Evolutionary conservation across 148 eudicot species (phyloP), one percentile per base, ranked within the genome.

Genomic region (Fagopyrum tataricum): DNA sequence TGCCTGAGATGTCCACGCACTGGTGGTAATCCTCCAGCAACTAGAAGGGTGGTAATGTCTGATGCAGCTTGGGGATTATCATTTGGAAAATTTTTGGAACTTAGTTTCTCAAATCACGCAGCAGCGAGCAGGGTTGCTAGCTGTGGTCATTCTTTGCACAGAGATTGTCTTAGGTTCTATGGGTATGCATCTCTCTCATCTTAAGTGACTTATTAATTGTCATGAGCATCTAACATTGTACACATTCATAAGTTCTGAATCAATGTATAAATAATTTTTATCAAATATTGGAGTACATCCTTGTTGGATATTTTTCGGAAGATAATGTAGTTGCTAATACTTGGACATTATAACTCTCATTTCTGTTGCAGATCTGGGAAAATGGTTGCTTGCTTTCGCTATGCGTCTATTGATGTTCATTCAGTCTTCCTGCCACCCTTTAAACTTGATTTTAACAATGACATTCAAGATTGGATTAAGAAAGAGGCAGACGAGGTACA

Each of bases 1-100:
- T 94, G 98, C 87, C 74, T 94, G 77, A 84, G 82, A 73, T 94
- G 98, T 79, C 98, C 98, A 52, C 81, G 95, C 72, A 76, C 73
- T 18, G 84, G 80, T 61, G 90, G 98, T 51, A 88, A 85, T 73
- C 98, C 98, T 37, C 98, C 98, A 2, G 96, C 98, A 72, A 94
- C 98, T 66, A 81, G 89, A 74, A 89, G 98, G 80, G 81, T 94
- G 67, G 84, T 91, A 72, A 94, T 94, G 98, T 94, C 98, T 69
- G 97, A 94, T 83, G 98, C 98, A 78, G 98, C 98, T 59, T 94
- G 98, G 98, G 97, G 98, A 15, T 87, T 94, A 83, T 94, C 98
- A 62, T 94, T 94, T 74, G 98, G 98, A 74, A 94, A 94, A 80
- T 94, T 94, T 83, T 82, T 94, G 84, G 97, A 94, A 81, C 97